These are phyloP conservation scores for Melastoma malabathricum DNA, from an alignment of 345 rosid genomes.

Conservation along the genomic window DNA sequence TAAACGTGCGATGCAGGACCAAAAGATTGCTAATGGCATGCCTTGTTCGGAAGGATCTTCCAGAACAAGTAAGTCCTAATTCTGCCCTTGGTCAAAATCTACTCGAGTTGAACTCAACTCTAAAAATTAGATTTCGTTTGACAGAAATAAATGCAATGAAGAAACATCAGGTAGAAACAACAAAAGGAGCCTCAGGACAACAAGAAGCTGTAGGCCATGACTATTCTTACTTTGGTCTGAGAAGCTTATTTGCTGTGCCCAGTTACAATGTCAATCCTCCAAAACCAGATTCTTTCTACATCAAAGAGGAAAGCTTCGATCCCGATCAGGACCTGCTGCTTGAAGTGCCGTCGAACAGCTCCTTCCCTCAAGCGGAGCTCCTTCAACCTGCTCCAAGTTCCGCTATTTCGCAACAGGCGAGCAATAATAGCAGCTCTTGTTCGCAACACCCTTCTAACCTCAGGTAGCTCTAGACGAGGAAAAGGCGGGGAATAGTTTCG, in stretches of 20 bases:
- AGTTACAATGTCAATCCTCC: slow-evolving; percentile 40
- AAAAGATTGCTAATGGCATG: slow-evolving; percentile 17
- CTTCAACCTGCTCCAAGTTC: slow-evolving; percentile 33
- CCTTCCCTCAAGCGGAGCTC: slow-evolving; percentile 7
- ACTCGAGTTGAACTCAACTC: no score
- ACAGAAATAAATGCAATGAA: not conserved
- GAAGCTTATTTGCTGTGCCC: slow-evolving; percentile 62
- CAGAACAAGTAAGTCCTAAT: slow-evolving; percentile 42
- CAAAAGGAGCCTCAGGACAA: not conserved
- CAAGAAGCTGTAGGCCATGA: slow-evolving; percentile 17
- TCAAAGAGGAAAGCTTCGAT: slow-evolving; percentile 34
- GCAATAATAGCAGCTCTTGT: slow-evolving; percentile 41
- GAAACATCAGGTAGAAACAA: not conserved
- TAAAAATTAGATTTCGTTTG: no score
- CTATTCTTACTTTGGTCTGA: slow-evolving; percentile 58
- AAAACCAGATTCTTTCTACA: slow-evolving; percentile 38
- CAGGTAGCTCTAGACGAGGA: slow-evolving; percentile 6
- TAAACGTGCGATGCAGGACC: slow-evolving; percentile 30
- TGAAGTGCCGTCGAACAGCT: slow-evolving; percentile 6
- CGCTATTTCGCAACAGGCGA: slow-evolving; percentile 28
- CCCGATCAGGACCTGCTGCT: slow-evolving; percentile 59
- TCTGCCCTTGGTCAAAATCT: no score
- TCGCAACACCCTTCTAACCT: slow-evolving; percentile 26
- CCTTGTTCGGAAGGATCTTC: slow-evolving; percentile 26
- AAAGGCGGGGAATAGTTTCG: not conserved